These are phyloP conservation scores for Brassica juncea DNA, from an alignment of 345 rosid species.

Conservation along the genomic window DNA sequence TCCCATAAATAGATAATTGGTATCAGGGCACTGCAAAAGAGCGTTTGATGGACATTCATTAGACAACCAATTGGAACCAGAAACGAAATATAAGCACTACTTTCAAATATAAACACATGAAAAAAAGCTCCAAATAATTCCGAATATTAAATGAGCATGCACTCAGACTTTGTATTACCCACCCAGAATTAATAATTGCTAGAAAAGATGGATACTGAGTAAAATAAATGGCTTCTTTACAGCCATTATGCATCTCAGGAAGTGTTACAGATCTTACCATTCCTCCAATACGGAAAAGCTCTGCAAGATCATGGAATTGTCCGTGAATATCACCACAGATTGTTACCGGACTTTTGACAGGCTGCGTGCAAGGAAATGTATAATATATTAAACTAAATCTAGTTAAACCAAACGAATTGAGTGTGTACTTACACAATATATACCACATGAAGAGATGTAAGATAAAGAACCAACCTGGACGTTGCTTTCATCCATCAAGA, in stretches of 20 bases:
- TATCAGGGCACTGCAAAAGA: constrained; percentile 87
- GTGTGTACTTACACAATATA: background rate
- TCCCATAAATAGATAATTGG: constrained; percentile 98
- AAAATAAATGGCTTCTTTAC: background rate
- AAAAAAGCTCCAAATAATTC: constrained; percentile 5
- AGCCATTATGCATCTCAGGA: constrained; percentile 1
- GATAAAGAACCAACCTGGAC: constrained; percentile 76
- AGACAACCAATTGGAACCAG: background rate
- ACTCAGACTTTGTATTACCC: constrained; percentile 7
- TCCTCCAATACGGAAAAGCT: constrained; percentile 97
- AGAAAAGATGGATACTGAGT: background rate
- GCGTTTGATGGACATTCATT: constrained; percentile 17
- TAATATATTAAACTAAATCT: constrained; percentile 12
- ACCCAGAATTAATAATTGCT: constrained; percentile 3
- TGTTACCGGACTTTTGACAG: constrained; percentile 96
- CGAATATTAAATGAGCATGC: background rate
- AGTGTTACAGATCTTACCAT: constrained; percentile 55
- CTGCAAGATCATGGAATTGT: constrained; percentile 99
- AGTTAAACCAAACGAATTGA: constrained; percentile 11
- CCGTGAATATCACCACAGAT: constrained; percentile 99
- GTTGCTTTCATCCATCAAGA: constrained; percentile 95
- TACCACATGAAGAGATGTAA: constrained; percentile 5
- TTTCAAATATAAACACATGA: constrained; percentile 12
- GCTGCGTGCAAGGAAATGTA: constrained; percentile 48
- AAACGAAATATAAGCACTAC: background rate